phyloP scores from a whole-genome alignment of 2,329 filamentous ascomycete species.

The Oidium heveae region DNA sequence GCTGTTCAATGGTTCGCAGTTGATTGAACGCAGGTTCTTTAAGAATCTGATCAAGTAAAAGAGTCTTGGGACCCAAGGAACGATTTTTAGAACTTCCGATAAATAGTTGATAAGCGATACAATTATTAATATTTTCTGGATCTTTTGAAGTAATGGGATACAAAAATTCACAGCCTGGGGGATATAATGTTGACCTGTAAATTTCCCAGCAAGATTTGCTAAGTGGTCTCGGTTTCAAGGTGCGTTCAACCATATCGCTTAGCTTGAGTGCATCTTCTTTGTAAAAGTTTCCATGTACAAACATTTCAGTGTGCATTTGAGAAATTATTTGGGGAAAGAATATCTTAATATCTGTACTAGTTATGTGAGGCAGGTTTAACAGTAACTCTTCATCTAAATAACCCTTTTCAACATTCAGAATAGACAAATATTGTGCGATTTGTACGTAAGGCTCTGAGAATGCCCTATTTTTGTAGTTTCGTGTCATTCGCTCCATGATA shows the following conservation, averaged over 20 bases:
- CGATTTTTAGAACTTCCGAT: conserved; percentile 45
- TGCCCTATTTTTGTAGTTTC: conserved; percentile 65
- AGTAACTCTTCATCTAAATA: conserved; percentile 62
- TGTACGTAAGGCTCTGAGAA: conserved; percentile 76
- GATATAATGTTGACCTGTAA: conserved; percentile 49
- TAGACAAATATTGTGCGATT: conserved; percentile 58
- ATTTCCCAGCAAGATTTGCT: conserved; percentile 61
- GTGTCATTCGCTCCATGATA: conserved; percentile 58
- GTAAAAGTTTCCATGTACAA: conserved; percentile 80
- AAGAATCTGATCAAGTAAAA: conserved; percentile 70
- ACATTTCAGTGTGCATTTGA: conserved; percentile 68
- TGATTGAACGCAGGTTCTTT: conserved; percentile 90
- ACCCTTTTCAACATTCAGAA: conserved; percentile 51
- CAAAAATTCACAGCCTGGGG: conserved; percentile 57
- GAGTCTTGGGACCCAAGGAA: conserved; percentile 44
- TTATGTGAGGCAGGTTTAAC: conserved; percentile 50
- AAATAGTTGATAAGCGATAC: conserved; percentile 54
- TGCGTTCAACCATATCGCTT: conserved; percentile 58
- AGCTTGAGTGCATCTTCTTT: conserved; percentile 77
- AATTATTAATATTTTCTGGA: conserved; percentile 71
- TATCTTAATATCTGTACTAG: conserved; percentile 43
- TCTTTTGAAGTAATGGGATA: conserved; percentile 65
- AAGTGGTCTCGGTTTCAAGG: conserved; percentile 46
- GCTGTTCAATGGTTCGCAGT: conserved; percentile 84
- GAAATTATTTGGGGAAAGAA: conserved; percentile 62